phyloP scores from a whole-genome alignment of 257 asterid species.

The Scutellaria barbata region DNA sequence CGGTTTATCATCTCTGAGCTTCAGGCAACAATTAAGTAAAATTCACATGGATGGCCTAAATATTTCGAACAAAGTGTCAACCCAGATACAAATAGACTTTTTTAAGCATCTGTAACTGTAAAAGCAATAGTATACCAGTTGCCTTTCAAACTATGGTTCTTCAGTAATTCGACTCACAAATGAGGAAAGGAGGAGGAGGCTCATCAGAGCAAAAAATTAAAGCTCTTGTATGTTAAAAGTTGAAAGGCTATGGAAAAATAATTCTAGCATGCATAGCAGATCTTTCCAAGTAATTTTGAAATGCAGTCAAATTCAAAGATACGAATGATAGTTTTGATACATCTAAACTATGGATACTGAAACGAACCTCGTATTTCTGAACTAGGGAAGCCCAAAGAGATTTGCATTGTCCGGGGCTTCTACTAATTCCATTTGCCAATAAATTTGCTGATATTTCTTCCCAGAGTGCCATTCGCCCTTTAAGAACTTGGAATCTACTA shows the following conservation, averaged over 20 bases:
- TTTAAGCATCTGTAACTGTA: no score
- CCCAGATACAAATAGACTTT: no score
- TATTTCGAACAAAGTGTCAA: no score
- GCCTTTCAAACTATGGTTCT: no score
- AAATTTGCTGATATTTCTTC: constrained; percentile 87
- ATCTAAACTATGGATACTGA: constrained; percentile 9
- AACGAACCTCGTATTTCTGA: constrained; percentile 87
- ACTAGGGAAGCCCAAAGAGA: constrained; percentile 95
- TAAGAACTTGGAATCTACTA: constrained; percentile 81
- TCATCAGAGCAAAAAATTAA: not conserved
- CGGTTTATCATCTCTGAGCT: not conserved
- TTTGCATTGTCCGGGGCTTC: constrained; percentile 95
- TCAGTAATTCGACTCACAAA: no score
- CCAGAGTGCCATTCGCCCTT: constrained; percentile 98
- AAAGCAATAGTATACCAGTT: no score
- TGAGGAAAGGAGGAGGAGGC: no score
- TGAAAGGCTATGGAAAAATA: not conserved
- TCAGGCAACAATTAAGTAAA: not conserved
- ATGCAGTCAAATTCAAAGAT: not conserved
- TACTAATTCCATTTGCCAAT: constrained; percentile 58
- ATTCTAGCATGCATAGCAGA: not conserved
- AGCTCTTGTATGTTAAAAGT: not conserved
- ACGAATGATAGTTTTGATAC: not conserved
- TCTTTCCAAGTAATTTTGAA: not conserved
- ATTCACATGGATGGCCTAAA: not conserved